Evolutionary conservation across 2,329 filamentous ascomycete species (phyloP), one percentile per base, ranked within the genome.

Genomic region (Emydomyces testavorans): DNA sequence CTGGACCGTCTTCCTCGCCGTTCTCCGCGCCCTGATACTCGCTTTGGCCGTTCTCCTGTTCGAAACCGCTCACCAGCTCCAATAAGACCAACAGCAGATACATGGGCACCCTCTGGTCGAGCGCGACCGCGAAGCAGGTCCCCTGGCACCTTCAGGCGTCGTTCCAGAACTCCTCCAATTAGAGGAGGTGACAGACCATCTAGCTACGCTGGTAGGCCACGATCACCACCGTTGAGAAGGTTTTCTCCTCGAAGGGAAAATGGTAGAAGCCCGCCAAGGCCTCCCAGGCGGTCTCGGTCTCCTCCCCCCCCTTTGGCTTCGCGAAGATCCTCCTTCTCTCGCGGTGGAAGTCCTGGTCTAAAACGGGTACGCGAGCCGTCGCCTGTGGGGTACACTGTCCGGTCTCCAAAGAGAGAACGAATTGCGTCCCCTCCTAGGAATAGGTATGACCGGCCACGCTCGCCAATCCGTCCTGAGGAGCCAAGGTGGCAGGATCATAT

Each of bases 91-190:
- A 54, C 61, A 32, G 66, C 65, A 32, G 66, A 69, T 55, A 68
- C 66, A 40, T 69, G 66, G 66, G 65, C 65, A 16, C 66, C 64
- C 11, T 57, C 65, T 28, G 54, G 59, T 37, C 57, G 57, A 50
- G 56, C 56, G 20, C 61, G 65, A 31, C 56, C 58, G n/a, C 62
- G 67, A 51, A 71, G 67, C 53, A 66, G 69, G 16, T 71, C 68
- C 18, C 68, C 66, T 6, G 53, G 57, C 16, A 52, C 55, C 15
- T 67, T 62, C 49, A 67, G 66, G 40, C 65, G 67, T 44, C 65
- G 66, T 37, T 69, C 68, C 43, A 60, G 69, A 36, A 70, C 64
- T 38, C 69, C 69, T 20, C 57, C 61, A 23, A 63, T 60, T 47
- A 60, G 64, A 24, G 59, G 56, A 29, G 59, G 67, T 59, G 65